Evolutionary conservation across 805 yeast species (phyloP), one percentile per base, ranked within the genome.

Genomic region (Hermanozyma aechmeae): DNA sequence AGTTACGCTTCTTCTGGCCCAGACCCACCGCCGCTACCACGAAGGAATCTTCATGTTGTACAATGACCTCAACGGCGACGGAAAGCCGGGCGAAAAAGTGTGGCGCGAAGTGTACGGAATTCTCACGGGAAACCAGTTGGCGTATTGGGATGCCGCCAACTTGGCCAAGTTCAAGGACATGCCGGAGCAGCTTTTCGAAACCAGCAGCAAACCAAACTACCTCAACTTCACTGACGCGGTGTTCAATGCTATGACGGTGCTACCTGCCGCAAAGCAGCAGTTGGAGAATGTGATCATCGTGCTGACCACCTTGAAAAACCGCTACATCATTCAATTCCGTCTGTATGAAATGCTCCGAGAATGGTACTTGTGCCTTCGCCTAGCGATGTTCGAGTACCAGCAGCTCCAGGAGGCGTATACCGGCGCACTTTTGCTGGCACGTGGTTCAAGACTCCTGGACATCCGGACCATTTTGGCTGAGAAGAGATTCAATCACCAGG

Each of bases 61-160:
- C 36, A 75, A 77, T 42, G 89, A 81, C 42, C 58, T 82, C 42
- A 76, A 77, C 46, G 73, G 82, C 15, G 95, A 89, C 41, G 98
- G 98, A 6, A 71, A 77, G 32, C 87, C 95, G 0, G 76, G 79
- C 0, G 82, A 79, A 28, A 65, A 96, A 26, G 68, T 70, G 44
- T 92, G 98, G 98, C 67, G 70, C 31, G 96, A 92, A 56, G 95
- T 87, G 15, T 92, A 82, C 51, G 97, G 95, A 25, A 84, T 83
- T 11, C 61, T 92, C 24, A 75, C 84, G 4, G 98, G 98, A 13
- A 83, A 84, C 34, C 95, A 89, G 45, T 61, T 92, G 36, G 93
- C 96, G 0, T 72, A 84, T 37, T 92, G 97, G 96, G 86, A 86
- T 49, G 84, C 85, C 3, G 75, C 73, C 23, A 67, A 67, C 33